A percentile compares a stretch with the other conserved stretches of the same genome.
Conservation (phyloP, 192 early-diverging fungal species). For the Coemansia sp. region DNA sequence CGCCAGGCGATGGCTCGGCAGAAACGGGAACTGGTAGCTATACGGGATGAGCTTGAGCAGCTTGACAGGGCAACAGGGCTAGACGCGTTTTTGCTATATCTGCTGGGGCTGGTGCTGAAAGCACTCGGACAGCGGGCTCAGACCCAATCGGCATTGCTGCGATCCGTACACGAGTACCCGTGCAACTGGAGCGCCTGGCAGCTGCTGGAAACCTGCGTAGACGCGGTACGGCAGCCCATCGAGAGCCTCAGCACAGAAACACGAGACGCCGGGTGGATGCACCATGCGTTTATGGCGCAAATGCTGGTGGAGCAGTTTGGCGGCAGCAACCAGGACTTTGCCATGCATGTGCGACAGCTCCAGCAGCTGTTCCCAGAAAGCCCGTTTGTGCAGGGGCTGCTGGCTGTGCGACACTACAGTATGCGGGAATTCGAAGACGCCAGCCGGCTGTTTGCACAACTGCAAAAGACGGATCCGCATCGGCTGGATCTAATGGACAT, state of each 20-base stretch:
- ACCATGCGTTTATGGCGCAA: conserved; percentile 59
- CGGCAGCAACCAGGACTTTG: conserved; percentile 26
- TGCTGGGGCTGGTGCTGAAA: conserved; percentile 34
- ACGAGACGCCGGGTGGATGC: conserved; percentile 37
- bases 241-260: conserved; percentile 23
- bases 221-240: conserved; percentile 23
- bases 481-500: conserved; percentile 78
- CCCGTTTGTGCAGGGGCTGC: conserved; percentile 62
- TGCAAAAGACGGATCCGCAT: conserved; percentile 72
- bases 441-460: conserved; percentile 62
- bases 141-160: conserved; percentile 59
- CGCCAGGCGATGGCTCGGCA: conserved; percentile 2
- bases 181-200: conserved; percentile 94
- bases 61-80: conserved; percentile 11
- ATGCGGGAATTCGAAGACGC: conserved; percentile 71
- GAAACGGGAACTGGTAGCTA: conserved; percentile 26
- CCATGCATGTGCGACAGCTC: conserved; percentile 37
- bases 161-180: conserved; percentile 68
- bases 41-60: conserved; percentile 37
- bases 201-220: conserved; percentile 62
- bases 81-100: conserved; percentile 42
- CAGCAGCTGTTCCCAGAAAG: conserved; percentile 59
- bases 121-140: conserved; percentile 29
- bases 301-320: conserved; percentile 55
- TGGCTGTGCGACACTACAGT: conserved; percentile 63